These are phyloP conservation scores for Hyaloscypha hepaticicola DNA, from an alignment of 495 filamentous ascomycete genomes.

Conservation along the genomic window DNA sequence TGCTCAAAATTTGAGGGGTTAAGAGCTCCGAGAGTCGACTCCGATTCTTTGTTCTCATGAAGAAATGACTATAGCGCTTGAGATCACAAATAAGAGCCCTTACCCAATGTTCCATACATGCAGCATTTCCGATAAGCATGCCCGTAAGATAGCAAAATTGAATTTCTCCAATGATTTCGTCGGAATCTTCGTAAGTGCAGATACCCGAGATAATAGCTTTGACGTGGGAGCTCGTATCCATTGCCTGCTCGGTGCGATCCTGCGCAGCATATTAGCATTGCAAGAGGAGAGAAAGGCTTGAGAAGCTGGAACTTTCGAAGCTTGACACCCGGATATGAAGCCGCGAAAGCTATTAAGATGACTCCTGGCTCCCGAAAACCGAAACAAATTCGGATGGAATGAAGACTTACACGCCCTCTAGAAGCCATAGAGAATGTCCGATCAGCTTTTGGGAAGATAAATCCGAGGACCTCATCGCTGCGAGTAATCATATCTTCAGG, in stretches of 20 bases:
- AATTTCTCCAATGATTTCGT: conserved; percentile 77
- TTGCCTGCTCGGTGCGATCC: conserved; percentile 68
- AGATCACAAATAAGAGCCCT: conserved; percentile 53
- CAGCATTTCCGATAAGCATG: conserved; percentile 77
- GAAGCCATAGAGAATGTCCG: conserved; percentile 68
- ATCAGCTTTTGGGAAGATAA: conserved; percentile 52
- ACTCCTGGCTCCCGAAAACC: too few species aligned
- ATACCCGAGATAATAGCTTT: conserved; percentile 37
- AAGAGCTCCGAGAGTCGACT: background rate
- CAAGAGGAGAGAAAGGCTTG: too few species aligned
- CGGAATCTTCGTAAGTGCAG: conserved; percentile 37
- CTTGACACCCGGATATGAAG: too few species aligned
- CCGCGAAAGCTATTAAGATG: too few species aligned
- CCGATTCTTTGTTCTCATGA: background rate
- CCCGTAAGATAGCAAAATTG: conserved; percentile 84
- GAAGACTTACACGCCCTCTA: conserved; percentile 50
- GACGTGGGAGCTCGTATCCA: conserved; percentile 48
- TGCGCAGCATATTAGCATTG: background rate
- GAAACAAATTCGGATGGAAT: too few species aligned
- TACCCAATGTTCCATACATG: conserved; percentile 82
- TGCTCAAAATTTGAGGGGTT: too few species aligned
- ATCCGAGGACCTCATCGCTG: conserved; percentile 43
- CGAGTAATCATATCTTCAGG: conserved; percentile 25
- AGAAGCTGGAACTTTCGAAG: too few species aligned
- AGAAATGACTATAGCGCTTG: conserved; percentile 36